These are phyloP conservation scores for Lepiota subincarnata DNA, from an alignment of 768 basidiomycete genomes.

Conservation along the genomic window DNA sequence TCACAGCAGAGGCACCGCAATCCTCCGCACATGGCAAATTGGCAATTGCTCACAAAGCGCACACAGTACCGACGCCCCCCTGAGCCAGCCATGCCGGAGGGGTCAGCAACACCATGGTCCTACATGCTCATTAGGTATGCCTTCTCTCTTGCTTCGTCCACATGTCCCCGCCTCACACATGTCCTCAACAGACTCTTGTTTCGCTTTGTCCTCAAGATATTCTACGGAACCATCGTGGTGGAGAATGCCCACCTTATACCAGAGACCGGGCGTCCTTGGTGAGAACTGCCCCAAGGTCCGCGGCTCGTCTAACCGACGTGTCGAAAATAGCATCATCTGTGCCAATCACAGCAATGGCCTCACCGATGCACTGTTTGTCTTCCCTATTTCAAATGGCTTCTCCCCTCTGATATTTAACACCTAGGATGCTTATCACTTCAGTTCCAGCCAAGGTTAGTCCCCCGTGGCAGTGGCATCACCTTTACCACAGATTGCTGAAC, in stretches of 20 bases:
- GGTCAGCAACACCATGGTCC: slow-evolving; percentile 35
- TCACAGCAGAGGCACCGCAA: too few species aligned
- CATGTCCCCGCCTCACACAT: neutral
- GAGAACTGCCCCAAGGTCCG: slow-evolving; percentile 12
- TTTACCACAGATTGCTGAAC: neutral
- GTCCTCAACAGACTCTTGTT: slow-evolving; percentile 52
- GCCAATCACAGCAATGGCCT: slow-evolving; percentile 86
- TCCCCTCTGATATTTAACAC: slow-evolving; percentile 1
- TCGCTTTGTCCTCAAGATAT: slow-evolving; percentile 83
- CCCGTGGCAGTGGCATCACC: neutral
- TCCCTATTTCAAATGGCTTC: neutral
- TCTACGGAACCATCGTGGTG: slow-evolving; percentile 85
- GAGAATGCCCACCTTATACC: slow-evolving; percentile 75
- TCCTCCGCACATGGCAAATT: too few species aligned
- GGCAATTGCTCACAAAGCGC: too few species aligned
- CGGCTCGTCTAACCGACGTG: slow-evolving; percentile 3
- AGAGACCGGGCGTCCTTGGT: slow-evolving; percentile 73
- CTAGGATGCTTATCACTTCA: slow-evolving; percentile 67
- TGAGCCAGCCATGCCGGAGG: slow-evolving; percentile 18
- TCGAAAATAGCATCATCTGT: slow-evolving; percentile 62
- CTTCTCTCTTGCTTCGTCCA: neutral
- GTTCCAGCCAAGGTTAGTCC: slow-evolving; percentile 60
- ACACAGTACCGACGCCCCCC: neutral
- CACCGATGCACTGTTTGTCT: slow-evolving; percentile 77
- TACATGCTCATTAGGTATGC: slow-evolving; percentile 64